A percentile compares a stretch with the other conserved stretches of the same genome.
phyloP scores from a whole-genome alignment of 495 filamentous ascomycete species.

The Hapsidospora chrysogenum region DNA sequence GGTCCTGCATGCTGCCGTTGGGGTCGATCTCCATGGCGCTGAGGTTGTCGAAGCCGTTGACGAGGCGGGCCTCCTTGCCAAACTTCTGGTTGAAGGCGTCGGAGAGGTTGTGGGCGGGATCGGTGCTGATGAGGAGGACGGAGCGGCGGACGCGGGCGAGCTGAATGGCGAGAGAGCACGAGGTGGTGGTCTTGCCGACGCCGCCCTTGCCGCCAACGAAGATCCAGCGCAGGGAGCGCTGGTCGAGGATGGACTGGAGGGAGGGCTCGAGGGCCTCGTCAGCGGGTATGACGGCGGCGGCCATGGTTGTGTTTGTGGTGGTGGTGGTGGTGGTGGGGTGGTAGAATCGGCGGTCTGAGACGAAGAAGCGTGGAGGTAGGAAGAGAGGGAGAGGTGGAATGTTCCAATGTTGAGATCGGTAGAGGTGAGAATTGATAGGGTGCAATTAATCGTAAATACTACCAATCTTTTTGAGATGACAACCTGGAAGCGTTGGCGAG shows the following conservation, averaged over 20 bases:
- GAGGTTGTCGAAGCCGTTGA: constrained; percentile 84
- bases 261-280: constrained; percentile 73
- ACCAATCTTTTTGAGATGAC: no score
- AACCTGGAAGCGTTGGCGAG: no score
- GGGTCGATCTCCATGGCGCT: constrained; percentile 99
- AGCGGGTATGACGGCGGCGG: constrained; percentile 46
- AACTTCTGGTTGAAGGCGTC: constrained; percentile 99
- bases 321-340: background rate
- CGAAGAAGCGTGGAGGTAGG: no score
- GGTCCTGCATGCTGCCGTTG: constrained; percentile 92
- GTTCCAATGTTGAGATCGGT: no score
- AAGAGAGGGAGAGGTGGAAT: no score
- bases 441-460: no score
- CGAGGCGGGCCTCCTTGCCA: constrained; percentile 87
- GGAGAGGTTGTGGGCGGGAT: constrained; percentile 95
- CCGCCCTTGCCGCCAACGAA: constrained; percentile 98
- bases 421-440: no score
- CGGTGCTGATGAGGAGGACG: constrained; percentile 93
- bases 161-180: constrained; percentile 94
- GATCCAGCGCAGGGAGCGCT: constrained; percentile 92
- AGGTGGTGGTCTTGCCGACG: constrained; percentile 98
- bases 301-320: constrained; percentile 41
- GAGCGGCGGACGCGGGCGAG: constrained; percentile 91
- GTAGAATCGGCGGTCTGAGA: background rate
- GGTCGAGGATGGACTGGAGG: constrained; percentile 85